Base-by-base conservation (phyloP, 495 filamentous ascomycete species). In the Aspergillus asperescens region DNA sequence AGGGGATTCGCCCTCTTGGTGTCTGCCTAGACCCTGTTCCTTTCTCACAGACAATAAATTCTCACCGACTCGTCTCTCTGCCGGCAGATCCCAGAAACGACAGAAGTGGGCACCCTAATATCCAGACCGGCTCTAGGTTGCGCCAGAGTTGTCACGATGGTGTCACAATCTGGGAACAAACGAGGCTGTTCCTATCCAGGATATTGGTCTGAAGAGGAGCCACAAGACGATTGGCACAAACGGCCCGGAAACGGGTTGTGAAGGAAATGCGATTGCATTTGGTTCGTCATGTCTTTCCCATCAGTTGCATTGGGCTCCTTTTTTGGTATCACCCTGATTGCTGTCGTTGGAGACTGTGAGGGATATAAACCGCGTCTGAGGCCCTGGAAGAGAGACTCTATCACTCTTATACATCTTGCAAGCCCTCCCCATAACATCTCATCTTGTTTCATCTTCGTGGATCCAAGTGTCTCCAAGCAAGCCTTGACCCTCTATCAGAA, bases 121-220 rank as follows among this genome's bases (percentile, higher is more conserved):
- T 40, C 48, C 37, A 62, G 49, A 62, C 56, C 41, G 54, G 57
- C 54, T 48, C 41, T 39, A 34, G 50, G 58, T 54, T 60, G 58
- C 49, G 54, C 52, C 50, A 46, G 52, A 55, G 48, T 45, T 50
- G 53, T 56, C 54, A 47, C 32, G 27, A 56, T 45, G 62, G 62
- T 65, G 49, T 60, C 57, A 65, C 62, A 62, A 47, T 49, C 48
- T 27, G 35, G 37, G 35, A 56, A 61, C 52, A 48, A 57, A 55
- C 52, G 53, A 59, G 25, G 27, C 55, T 34, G 34, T 54, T 46
- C 29, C 43, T 55, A 44, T 32, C 29, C 56, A 55, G 54, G 43
- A 45, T 34, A 56, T 52, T 52, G 49, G 56, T 47, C 56, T 57
- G 24, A 9, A 41, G 38, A 42, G 43, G 42, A 53, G 54, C 56